phyloP scores from a whole-genome alignment of 352 stramenopile species.

The Globisporangium sylvaticum region DNA sequence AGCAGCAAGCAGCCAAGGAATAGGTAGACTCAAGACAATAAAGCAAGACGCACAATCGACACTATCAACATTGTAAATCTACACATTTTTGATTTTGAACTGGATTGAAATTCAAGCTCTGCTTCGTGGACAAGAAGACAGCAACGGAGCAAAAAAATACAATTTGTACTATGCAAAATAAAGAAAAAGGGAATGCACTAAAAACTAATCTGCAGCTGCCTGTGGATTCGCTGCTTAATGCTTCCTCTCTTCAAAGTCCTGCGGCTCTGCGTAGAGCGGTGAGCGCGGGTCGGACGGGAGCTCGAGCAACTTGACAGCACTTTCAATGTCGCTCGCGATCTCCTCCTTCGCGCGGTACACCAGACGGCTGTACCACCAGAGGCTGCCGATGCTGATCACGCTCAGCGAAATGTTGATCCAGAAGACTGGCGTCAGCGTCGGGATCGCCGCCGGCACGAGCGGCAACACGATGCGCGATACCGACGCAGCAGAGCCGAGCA shows the following conservation, averaged over 20 bases:
- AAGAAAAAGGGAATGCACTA: not conserved
- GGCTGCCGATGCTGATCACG: slow-evolving; percentile 42
- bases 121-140: not conserved
- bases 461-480: slow-evolving; percentile 74
- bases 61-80: not conserved
- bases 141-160: not conserved
- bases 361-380: slow-evolving; percentile 69
- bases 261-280: slow-evolving; percentile 8
- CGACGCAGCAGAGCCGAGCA: slow-evolving; percentile 68
- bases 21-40: not conserved
- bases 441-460: slow-evolving; percentile 46
- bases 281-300: slow-evolving; percentile 3
- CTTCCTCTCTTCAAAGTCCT: slow-evolving; percentile 27
- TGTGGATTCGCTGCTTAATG: not conserved
- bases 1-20: not conserved
- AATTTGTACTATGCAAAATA: slow-evolving; percentile 1
- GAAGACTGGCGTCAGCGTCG: slow-evolving; percentile 68
- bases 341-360: slow-evolving; percentile 32
- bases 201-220: not conserved
- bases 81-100: not conserved
- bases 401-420: slow-evolving; percentile 68
- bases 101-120: not conserved
- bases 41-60: not conserved
- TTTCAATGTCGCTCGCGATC: slow-evolving; percentile 11
- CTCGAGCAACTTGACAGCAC: slow-evolving; percentile 10